Evolutionary conservation across 371 early-diverging fungal species (phyloP).

Genomic region (Actinomortierella wolfii): DNA sequence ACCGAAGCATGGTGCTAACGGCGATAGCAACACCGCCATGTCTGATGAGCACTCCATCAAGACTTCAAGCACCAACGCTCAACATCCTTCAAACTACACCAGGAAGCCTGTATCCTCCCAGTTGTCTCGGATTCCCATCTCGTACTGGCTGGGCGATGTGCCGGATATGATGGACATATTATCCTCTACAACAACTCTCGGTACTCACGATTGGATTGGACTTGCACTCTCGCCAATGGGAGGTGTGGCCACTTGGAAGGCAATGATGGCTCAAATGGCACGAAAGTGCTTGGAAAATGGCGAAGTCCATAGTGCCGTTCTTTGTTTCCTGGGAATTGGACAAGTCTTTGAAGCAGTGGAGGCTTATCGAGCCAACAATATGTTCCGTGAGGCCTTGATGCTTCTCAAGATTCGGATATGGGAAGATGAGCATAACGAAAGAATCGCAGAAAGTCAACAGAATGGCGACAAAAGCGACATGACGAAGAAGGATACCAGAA

Average conservation of each 20-base stretch:
- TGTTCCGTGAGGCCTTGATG: conserved; percentile 39
- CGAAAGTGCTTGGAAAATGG: conserved; percentile 19
- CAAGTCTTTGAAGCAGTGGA: conserved; percentile 34
- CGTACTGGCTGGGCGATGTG: conserved; percentile 39
- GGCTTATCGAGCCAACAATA: conserved; percentile 15
- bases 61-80: too few relatives aligned
- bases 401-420: conserved; percentile 31
- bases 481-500: neutral
- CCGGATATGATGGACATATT: conserved; percentile 30
- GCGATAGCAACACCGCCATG: too few relatives aligned
- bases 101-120: too few relatives aligned
- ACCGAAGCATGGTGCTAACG: too few relatives aligned
- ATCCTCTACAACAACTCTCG: conserved; percentile 11
- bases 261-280: conserved; percentile 33
- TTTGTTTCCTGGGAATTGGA: conserved; percentile 33
- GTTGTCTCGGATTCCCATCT: conserved; percentile 24
- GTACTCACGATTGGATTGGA: conserved; percentile 41
- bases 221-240: conserved; percentile 41
- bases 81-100: too few relatives aligned
- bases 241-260: conserved; percentile 28
- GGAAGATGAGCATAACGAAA: conserved; percentile 19
- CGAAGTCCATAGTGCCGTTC: conserved; percentile 27
- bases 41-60: too few relatives aligned
- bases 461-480: neutral
- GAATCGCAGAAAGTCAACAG: neutral